Evolutionary conservation across 2,329 filamentous ascomycete species (phyloP), one percentile per base, ranked within the genome.

Genomic region (Pseudopyricularia javanii): DNA sequence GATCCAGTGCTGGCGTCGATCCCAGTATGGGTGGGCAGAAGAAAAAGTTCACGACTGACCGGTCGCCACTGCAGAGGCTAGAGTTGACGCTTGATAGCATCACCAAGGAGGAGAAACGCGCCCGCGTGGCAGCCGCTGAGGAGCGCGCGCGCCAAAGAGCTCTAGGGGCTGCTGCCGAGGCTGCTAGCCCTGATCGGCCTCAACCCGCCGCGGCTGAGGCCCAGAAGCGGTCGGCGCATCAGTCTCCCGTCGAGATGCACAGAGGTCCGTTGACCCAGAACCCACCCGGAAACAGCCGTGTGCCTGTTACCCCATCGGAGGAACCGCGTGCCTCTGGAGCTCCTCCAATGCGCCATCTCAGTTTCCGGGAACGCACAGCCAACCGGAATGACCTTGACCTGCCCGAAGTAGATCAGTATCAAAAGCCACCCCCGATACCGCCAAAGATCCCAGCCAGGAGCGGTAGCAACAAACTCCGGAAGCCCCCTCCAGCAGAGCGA

Each of bases 81-180:
- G 91, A 98, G 72, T 81, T 88, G 63, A 93, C 88, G 61, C 78
- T 97, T 62, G 86, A 86, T 67, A 90, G 87, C 69, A 91, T 96
- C 67, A 95, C 87, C 66, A 97, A 96, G 67, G 91, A 96, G 69
- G 91, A 96, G 68, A 94, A 95, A 67, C 80, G 91, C 58, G 89
- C 90, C 8, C 79, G 88, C 48, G 82, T 91, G 4, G 80, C 90
- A 64, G 86, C 91, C 61, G 89, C 89, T 6, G 91, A 96, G 66
- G 76, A 82, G 59, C 78, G 80, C 45, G 79, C 84, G 17, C 79
- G 83, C 59, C 83, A 91, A 62, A 75, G 74, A 59, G 73, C 71
- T 12, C 74, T 74, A 35, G 57, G 58, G 22, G 35, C 34, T 20
- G 49, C 49, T 26, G 49, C 49, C 8, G 49, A 51, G 34, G 24